phyloP scores from a whole-genome alignment of 768 basidiomycete genomes.

The Gautieria morchelliformis region DNA sequence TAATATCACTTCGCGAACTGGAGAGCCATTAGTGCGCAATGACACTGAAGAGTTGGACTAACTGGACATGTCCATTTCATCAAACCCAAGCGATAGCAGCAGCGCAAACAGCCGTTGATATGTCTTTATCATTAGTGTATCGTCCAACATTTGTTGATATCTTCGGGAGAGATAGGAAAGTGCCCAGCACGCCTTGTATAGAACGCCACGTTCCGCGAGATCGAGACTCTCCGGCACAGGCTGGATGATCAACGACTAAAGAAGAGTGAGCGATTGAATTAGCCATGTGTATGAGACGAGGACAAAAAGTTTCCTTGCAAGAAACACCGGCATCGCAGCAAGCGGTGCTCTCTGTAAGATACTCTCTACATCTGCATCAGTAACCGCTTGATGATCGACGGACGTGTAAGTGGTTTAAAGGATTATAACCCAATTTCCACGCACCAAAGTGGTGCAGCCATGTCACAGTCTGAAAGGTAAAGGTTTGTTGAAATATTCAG shows the following conservation, averaged over 20 bases:
- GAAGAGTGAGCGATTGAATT: background rate
- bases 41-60: background rate
- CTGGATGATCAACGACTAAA: background rate
- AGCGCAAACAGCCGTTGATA: background rate
- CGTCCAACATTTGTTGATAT: background rate
- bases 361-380: background rate
- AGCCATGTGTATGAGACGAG: background rate
- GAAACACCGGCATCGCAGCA: background rate
- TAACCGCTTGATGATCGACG: background rate
- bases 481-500: background rate
- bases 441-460: conserved; percentile 39
- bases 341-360: background rate
- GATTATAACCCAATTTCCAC: background rate
- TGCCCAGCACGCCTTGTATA: background rate
- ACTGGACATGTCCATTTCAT: background rate
- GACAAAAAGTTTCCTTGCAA: background rate
- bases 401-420: background rate
- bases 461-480: conserved; percentile 32
- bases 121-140: background rate
- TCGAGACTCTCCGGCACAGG: background rate
- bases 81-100: background rate
- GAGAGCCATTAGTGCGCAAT: background rate
- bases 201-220: background rate
- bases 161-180: background rate
- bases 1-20: background rate